Base-by-base conservation (phyloP, 140 eudicot genomes). In the Bidens hawaiensis region DNA sequence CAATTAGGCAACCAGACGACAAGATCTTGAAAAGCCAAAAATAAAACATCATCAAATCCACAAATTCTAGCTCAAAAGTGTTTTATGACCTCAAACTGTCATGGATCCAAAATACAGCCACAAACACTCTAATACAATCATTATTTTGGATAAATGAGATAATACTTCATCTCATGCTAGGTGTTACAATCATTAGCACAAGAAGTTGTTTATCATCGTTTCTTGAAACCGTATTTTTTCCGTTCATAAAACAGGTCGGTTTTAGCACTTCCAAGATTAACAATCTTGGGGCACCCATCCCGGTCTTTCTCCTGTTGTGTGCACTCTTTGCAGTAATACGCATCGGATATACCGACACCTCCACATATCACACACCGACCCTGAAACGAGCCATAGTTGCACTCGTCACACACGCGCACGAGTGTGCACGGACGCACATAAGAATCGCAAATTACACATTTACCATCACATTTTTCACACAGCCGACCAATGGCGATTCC, bases 361-460 rank as follows among this genome's bases (percentile, higher is more conserved):
- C 94, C 96, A 75, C 96, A 88, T 58, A 88, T 88, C 27, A 88
- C 90, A 53, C 90, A 88, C 0, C 94, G 83, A 23, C 96, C 94
- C 54, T 88, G 94, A 42, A 84, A 88, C 19, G 96, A 88, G 12
- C 96, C 96, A 25, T 88, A 88, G 74, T 85, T 88, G 83, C 96
- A 88, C 33, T 88, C 96, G 42, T 88, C 96, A 21, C 96, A 88
- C 2, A 85, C 87, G 4, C 94, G 83, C 54, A 88, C 96, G 16
- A 88, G 85, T 14, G 96, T 88, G 79, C 96, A 88, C 3, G 96
- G 96, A 27, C 90, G 96, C 66, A 85, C 94, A 51, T 88, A 85
- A 6, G 90, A 88, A 75, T 88, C 96, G 16, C 90, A 88, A 36
- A 88, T 71, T 24, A 88, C 96, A 25, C 96, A 88, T 58, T 88